Evolutionary conservation across 2,329 filamentous ascomycete genomes (phyloP), one percentile per base, ranked within the genome.

Genomic region (Colletotrichum cereale): DNA sequence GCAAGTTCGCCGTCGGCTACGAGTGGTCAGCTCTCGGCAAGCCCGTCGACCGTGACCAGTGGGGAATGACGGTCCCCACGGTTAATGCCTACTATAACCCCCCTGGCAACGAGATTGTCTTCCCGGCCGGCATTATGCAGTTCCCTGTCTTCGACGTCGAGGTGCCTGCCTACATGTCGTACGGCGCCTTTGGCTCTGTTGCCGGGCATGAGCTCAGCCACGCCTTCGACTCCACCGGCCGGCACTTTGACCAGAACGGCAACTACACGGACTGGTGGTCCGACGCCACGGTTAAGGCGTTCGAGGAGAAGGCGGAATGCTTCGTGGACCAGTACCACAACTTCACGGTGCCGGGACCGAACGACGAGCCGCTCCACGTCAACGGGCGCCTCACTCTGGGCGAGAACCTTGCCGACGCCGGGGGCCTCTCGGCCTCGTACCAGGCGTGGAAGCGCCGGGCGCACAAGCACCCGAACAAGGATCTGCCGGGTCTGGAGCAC

Each of bases 321-420:
- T 92, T 93, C 71, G 82, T 92, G 2, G 82, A 91, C n/a, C 90
- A 93, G 79, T 93, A 92, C 77, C 80, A 81, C 68, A 86, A 90
- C 42, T 92, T 87, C 77, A 88, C 87, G 0, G 84, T 92, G 16
- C 82, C 84, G 0, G 88, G 87, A 0, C 84, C 88, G 14, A 85
- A 90, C 47, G 87, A 84, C 1, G 86, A 88, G 72, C 82, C 85
- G 5, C 81, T 91, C 0, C 86, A 90, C 72, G 87, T 93, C 66
- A 90, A 92, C 70, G 91, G 91, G 12, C 82, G 82, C 31, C 82
- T 89, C 18, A 93, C 91, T 0, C 81, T 93, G 2, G 89, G 88
- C 26, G 92, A 93, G 81, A 93, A 93, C 76, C 91, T 93, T 76
- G 91, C 91, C 1, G 92, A 93, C 78, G 89, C 91, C 0, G 91